Base-by-base conservation (phyloP, 805 yeast species). In the Lachancea nothofagi region DNA sequence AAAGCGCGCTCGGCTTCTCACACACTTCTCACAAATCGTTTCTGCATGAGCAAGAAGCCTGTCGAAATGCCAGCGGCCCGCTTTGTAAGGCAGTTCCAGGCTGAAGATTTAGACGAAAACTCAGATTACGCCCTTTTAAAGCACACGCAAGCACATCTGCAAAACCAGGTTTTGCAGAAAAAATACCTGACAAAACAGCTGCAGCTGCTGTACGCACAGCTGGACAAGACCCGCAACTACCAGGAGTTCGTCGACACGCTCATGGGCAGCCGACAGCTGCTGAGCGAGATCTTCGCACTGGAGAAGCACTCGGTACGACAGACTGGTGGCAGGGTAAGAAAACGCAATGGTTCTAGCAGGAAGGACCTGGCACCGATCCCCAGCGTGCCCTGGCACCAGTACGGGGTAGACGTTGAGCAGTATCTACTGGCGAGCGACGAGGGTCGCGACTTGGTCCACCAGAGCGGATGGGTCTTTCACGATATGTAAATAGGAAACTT, bases 231-330 rank as follows among this genome's bases (percentile, higher is more conserved):
- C 7, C 47, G 51, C 25, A 57, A 57, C 41, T 52, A 55, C 38
- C 59, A 58, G 40, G 64, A 58, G 45, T 49, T 59, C 25, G 48
- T 50, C 7, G 58, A 56, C 41, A 47, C 53, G 20, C 41, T 59
- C 36, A 44, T 48, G 46, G 50, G 52, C 26, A 50, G 50, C 40
- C 48, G 47, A 24, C 29, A 43, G 15, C 37, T 58, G 31, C 45
- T 59, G 37, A 42, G 55, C 24, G 55, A 56, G 41, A 51, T 58
- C n/a, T 58, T 59, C 44, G 53, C 62, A 13, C 30, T 49, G 33
- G 62, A 57, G 38, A 20, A 21, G 26, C 26, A 51, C n/a, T n/a
- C n/a, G n/a, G n/a, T n/a, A n/a, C n/a, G n/a, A n/a, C n/a, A n/a
- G n/a, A n/a, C n/a, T n/a, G n/a, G n/a, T n/a, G n/a, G n/a, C n/a